A percentile compares a stretch with the other conserved stretches of the same genome.
phyloP scores from a whole-genome alignment of 1,139 yeast genomes.

The Scheffersomyces quercinus region DNA sequence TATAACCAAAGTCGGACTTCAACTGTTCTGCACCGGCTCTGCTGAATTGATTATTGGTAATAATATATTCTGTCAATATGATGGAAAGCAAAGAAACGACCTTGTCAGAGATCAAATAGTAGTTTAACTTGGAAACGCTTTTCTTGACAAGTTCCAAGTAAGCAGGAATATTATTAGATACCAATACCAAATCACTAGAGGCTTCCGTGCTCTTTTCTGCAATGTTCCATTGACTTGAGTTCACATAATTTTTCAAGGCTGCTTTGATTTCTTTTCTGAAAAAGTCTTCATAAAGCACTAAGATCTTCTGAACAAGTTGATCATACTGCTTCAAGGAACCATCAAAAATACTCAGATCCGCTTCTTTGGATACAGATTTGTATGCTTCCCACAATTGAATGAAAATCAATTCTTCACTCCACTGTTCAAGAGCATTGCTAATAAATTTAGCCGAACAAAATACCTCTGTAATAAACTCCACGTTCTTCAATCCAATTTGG shows the following conservation, averaged over 20 bases:
- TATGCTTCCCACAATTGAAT: conserved; percentile 59
- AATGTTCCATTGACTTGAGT: conserved; percentile 37
- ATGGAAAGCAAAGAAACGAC: conserved; percentile 50
- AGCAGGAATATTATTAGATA: conserved; percentile 34
- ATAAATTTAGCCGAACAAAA: conserved; percentile 62
- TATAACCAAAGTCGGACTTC: conserved; percentile 48
- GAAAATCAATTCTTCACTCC: conserved; percentile 69
- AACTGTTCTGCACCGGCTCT: conserved; percentile 58
- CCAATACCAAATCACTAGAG: conserved; percentile 34
- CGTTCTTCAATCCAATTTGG: conserved; percentile 44
- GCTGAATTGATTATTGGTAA: conserved; percentile 66
- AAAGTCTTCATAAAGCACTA: conserved; percentile 41
- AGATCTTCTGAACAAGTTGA: conserved; percentile 37
- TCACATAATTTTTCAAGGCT: conserved; percentile 54
- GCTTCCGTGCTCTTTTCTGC: conserved; percentile 18
- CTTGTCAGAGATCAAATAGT: conserved; percentile 30
- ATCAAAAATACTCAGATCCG: conserved; percentile 54
- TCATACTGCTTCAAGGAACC: conserved; percentile 50
- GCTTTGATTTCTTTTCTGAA: conserved; percentile 52
- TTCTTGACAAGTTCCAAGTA: conserved; percentile 36
- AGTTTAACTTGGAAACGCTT: conserved; percentile 29
- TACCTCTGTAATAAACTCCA: conserved; percentile 57
- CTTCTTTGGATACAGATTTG: conserved; percentile 26
- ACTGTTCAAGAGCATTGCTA: conserved; percentile 51
- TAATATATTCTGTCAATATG: conserved; percentile 56